Evolutionary conservation across 2,329 filamentous ascomycete genomes (phyloP).

Genomic region (Phaeoacremonium minimum): DNA sequence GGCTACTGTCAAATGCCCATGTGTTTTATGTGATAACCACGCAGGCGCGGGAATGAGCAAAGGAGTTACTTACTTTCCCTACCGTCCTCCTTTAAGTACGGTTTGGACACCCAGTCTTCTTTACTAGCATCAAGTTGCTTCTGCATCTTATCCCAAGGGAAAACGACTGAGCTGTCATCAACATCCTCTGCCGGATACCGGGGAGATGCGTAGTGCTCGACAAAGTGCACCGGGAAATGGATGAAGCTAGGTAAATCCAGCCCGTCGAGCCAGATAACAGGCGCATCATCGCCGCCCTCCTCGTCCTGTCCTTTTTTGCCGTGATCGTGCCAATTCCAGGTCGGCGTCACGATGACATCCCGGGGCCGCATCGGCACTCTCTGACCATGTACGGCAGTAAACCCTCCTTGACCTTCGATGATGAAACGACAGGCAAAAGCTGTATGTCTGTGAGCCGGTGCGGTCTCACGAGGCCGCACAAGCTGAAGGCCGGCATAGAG

Average conservation of each 20-base stretch:
- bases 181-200: slow-evolving; percentile 38
- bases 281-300: too few species aligned
- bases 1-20: too few species aligned
- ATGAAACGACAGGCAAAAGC: slow-evolving; percentile 52
- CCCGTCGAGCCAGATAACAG: slow-evolving; percentile 54
- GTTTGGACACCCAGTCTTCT: slow-evolving; percentile 19
- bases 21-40: too few species aligned
- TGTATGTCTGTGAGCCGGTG: slow-evolving; percentile 46
- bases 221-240: slow-evolving; percentile 48
- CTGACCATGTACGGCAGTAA: slow-evolving; percentile 48
- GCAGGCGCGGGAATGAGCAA: neutral
- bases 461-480: slow-evolving; percentile 48
- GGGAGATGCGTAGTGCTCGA: slow-evolving; percentile 37
- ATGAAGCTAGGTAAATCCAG: slow-evolving; percentile 46
- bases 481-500: slow-evolving; percentile 51
- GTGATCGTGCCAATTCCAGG: slow-evolving; percentile 54
- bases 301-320: slow-evolving; percentile 51
- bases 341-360: slow-evolving; percentile 51
- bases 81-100: slow-evolving; percentile 24
- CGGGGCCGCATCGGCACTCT: slow-evolving; percentile 42
- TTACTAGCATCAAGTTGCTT: slow-evolving; percentile 26
- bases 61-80: slow-evolving; percentile 24
- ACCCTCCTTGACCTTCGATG: slow-evolving; percentile 48
- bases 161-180: slow-evolving; percentile 39
- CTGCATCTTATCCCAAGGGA: slow-evolving; percentile 43